These are phyloP conservation scores for Alternaria alternata DNA, from an alignment of 2,329 filamentous ascomycete genomes.

Conservation along the genomic window DNA sequence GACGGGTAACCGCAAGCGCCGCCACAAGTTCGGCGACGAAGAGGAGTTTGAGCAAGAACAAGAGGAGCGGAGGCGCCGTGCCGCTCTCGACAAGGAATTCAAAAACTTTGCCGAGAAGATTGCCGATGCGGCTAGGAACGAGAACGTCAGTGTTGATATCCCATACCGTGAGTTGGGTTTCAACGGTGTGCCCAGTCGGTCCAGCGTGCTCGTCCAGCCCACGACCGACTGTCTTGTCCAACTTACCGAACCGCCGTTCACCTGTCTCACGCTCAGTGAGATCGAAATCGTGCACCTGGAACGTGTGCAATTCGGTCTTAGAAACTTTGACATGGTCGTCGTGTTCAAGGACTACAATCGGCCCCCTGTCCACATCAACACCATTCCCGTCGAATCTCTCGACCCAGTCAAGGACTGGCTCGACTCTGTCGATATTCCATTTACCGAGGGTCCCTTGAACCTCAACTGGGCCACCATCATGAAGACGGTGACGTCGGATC, in stretches of 20 bases:
- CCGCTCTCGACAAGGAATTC: constrained; percentile 94
- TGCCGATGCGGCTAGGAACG: constrained; percentile 89
- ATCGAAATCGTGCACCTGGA: constrained; percentile 97
- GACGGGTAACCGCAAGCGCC: constrained; percentile 96
- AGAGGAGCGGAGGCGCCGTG: constrained; percentile 88
- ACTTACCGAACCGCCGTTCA: constrained; percentile 94
- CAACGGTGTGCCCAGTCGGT: constrained; percentile 93
- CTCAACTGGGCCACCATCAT: constrained; percentile 99
- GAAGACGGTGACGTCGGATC: constrained; percentile 96
- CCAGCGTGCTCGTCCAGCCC: constrained; percentile 93
- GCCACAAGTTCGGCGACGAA: constrained; percentile 96
- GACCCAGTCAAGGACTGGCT: constrained; percentile 98
- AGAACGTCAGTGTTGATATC: constrained; percentile 92
- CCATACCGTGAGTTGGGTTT: constrained; percentile 96
- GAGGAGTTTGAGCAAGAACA: constrained; percentile 99
- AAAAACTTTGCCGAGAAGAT: constrained; percentile 98
- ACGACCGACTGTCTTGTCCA: constrained; percentile 97
- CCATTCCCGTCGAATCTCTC: constrained; percentile 92
- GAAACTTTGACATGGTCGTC: constrained; percentile 98
- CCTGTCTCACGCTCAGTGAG: constrained; percentile 93
- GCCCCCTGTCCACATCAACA: constrained; percentile 94
- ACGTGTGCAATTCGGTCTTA: constrained; percentile 92
- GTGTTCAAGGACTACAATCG: constrained; percentile 97
- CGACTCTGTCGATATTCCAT: constrained; percentile 93
- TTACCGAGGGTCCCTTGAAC: constrained; percentile 92